These are phyloP conservation scores for Boletus reticuloceps DNA, from an alignment of 768 basidiomycete genomes.

Conservation along the genomic window DNA sequence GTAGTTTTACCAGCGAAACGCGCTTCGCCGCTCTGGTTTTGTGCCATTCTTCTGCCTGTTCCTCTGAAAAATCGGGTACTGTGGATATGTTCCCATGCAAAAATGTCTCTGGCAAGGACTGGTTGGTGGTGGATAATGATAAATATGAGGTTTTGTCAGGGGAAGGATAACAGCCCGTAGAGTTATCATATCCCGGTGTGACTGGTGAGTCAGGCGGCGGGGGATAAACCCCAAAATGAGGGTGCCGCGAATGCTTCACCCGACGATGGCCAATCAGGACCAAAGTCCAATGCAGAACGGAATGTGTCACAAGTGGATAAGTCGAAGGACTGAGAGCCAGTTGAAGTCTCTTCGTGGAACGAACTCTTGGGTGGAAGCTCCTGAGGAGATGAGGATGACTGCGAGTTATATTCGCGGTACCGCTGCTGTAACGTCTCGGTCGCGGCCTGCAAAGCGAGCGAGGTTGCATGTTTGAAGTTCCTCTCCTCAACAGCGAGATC, in stretches of 20 bases:
- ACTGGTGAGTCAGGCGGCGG: slow-evolving; percentile 37
- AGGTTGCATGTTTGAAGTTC: slow-evolving; percentile 63
- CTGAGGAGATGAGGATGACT: slow-evolving; percentile 38
- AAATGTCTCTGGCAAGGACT: slow-evolving; percentile 19
- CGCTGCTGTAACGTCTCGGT: slow-evolving; percentile 58
- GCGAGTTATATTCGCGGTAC: slow-evolving; percentile 26
- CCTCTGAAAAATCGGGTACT: slow-evolving; percentile 47
- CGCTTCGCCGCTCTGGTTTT: slow-evolving; percentile 82
- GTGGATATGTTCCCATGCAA: slow-evolving; percentile 47
- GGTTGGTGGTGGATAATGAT: slow-evolving; percentile 18
- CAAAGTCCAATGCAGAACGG: slow-evolving; percentile 63
- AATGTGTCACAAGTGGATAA: slow-evolving; percentile 58
- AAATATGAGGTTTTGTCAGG: slow-evolving; percentile 26
- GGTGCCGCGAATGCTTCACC: slow-evolving; percentile 36
- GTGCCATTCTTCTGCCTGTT: slow-evolving; percentile 88
- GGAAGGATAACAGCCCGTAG: slow-evolving; percentile 32
- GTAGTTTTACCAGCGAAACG: slow-evolving; percentile 76
- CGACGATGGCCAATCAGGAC: slow-evolving; percentile 45
- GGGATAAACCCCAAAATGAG: slow-evolving; percentile 32
- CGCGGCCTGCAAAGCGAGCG: slow-evolving; percentile 72
- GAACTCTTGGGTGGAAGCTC: slow-evolving; percentile 17
- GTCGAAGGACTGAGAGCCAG: slow-evolving; percentile 34
- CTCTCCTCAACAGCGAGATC: slow-evolving; percentile 74
- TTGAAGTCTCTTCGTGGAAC: slow-evolving; percentile 11
- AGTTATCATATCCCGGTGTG: slow-evolving; percentile 28